Conservation (phyloP, 495 filamentous ascomycete species). For the Penicillium tannophilum region DNA sequence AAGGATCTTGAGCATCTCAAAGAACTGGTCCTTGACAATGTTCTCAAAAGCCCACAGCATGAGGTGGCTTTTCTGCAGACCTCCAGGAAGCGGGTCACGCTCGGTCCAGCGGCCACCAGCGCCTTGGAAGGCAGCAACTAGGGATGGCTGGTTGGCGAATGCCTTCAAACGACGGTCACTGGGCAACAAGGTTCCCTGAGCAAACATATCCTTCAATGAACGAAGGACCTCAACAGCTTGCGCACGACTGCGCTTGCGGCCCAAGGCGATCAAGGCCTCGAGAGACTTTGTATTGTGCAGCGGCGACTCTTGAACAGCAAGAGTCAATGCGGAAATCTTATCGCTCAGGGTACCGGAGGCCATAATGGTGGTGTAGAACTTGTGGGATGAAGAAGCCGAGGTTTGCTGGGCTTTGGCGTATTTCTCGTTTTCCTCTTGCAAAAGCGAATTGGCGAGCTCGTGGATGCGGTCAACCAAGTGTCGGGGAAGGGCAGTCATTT, state of each 20-base stretch:
- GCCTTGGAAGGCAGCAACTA: constrained; percentile 67
- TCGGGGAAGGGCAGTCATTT: constrained; percentile 51
- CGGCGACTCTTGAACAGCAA: constrained; percentile 93
- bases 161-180: constrained; percentile 74
- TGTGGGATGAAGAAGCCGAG: constrained; percentile 75
- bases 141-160: constrained; percentile 78
- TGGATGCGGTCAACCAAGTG: constrained; percentile 72
- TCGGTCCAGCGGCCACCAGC: constrained; percentile 60
- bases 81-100: constrained; percentile 66
- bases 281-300: constrained; percentile 87
- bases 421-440: constrained; percentile 71
- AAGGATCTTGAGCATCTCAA: constrained; percentile 85
- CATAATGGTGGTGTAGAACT: constrained; percentile 97
- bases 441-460: constrained; percentile 68
- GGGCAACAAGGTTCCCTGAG: constrained; percentile 82
- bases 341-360: constrained; percentile 92
- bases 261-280: constrained; percentile 76
- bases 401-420: constrained; percentile 56
- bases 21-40: constrained; percentile 89
- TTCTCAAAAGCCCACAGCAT: constrained; percentile 93
- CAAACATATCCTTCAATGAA: constrained; percentile 91
- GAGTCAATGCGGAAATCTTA: constrained; percentile 91
- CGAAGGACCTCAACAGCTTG: constrained; percentile 89
- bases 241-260: constrained; percentile 87
- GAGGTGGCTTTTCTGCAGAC: constrained; percentile 71